Conservation (phyloP, 192 early-diverging fungal species). For the Lobosporangium transversale region DNA sequence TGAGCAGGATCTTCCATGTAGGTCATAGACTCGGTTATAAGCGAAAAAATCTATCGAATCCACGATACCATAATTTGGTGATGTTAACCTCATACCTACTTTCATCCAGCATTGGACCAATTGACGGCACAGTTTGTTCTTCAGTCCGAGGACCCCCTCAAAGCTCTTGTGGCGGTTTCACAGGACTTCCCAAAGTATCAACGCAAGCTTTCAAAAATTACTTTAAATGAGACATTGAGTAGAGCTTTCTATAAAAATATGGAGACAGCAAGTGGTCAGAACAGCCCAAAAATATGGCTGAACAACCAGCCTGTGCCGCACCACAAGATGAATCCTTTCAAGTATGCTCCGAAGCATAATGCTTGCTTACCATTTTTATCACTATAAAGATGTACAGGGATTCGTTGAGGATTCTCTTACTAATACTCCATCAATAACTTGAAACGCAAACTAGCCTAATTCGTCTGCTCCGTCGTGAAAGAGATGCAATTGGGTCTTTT, state of each 20-base stretch:
- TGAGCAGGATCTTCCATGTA: constrained; percentile 65
- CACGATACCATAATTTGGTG: no score
- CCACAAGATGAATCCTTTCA: constrained; percentile 72
- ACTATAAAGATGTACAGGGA: no score
- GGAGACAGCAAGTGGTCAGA: constrained; percentile 16
- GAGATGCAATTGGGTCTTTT: constrained; percentile 58
- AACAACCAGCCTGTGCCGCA: constrained; percentile 71
- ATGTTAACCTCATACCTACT: no score
- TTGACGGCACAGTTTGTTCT: constrained; percentile 79
- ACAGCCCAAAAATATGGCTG: constrained; percentile 61
- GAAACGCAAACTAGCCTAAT: no score
- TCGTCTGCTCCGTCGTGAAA: constrained; percentile 66
- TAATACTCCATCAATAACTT: no score
- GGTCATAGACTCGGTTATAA: not conserved
- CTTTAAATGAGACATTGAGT: constrained; percentile 57
- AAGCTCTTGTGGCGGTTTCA: constrained; percentile 69
- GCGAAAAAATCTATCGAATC: no score
- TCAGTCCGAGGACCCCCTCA: constrained; percentile 67
- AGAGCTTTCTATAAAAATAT: constrained; percentile 51
- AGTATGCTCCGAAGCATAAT: constrained; percentile 37
- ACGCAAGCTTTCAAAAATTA: constrained; percentile 70
- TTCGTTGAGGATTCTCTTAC: no score
- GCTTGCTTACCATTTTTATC: not conserved
- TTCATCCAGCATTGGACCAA: constrained; percentile 65
- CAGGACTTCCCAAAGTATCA: constrained; percentile 94